Base-by-base conservation (phyloP, 2,329 filamentous ascomycete species). In the Diaporthe vaccinii region DNA sequence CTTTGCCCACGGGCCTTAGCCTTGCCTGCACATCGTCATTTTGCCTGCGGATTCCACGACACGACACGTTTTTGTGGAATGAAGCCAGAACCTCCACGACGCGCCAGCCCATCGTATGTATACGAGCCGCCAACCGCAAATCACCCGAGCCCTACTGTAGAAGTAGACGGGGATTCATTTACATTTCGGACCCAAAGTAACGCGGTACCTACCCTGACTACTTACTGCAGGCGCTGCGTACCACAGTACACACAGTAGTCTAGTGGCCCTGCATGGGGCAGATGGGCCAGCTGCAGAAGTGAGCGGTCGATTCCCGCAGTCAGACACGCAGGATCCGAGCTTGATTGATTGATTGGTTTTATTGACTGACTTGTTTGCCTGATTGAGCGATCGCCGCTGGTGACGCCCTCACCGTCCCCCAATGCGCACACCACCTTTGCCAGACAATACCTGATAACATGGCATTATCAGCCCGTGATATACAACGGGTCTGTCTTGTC, bases 371-470 rank as follows among this genome's bases (percentile, higher is more conserved):
- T 39, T 55, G n/a, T n/a, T 31, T 28, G 59, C 44, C 39, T 51
- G 58, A 55, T 67, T 44, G 59, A 62, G 73, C 25, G 57, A 41
- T 58, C 67, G 58, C 41, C 75, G 53, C 57, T 58, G 49, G 55
- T 65, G 46, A 73, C 71, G 58, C 71, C 71, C 46, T 73, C 58
- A 65, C 71, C 58, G 46, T 73, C 20, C 51, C 31, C 34, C 46
- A n/a, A n/a, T 31, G 58, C 34, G 34, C 34, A 34, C 65, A 55
- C 36, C 36, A 39, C 36, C 14, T 39, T 39, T 39, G 36, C 36
- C 36, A 39, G 46, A 55, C 44, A 14, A 53, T 34, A 55, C 65
- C 36, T 39, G 36, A 39, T 12, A 39, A 39, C 36, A 39, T 39
- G 36, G 36, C 36, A 39, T 39, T 39, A 39, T 39, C 36, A 39